Evolutionary conservation across 2,329 filamentous ascomycete species (phyloP).

Genomic region (Epicoccum nigrum): DNA sequence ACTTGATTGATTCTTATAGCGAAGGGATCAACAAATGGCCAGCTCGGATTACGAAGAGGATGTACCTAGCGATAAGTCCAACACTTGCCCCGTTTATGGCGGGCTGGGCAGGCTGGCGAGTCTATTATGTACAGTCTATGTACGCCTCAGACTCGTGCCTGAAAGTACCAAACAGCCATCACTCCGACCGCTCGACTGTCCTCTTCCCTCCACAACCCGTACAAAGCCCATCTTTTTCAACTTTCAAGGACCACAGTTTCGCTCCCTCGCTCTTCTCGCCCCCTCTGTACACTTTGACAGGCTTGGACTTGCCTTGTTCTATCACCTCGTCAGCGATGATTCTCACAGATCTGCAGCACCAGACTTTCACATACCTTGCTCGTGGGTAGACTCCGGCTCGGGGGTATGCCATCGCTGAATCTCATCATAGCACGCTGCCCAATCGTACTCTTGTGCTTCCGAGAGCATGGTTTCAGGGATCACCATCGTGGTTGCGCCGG

Average conservation of each 20-base stretch:
- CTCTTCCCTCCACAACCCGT: slow-evolving; percentile 12
- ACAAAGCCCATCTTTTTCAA: slow-evolving; percentile 8
- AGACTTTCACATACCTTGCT: slow-evolving; percentile 2
- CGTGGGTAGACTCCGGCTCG: slow-evolving; percentile 4
- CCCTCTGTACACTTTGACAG: slow-evolving; percentile 5
- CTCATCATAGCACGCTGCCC: slow-evolving; percentile 19
- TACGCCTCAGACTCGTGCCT: too few relatives aligned
- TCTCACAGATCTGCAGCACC: background rate
- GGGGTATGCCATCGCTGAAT: slow-evolving; percentile 12
- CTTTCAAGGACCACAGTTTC: slow-evolving; percentile 12
- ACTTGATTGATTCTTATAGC: too few relatives aligned
- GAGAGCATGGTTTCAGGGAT: slow-evolving; percentile 22
- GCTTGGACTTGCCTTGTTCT: slow-evolving; percentile 1
- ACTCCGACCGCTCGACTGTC: background rate
- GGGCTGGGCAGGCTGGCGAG: too few relatives aligned
- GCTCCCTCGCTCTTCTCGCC: slow-evolving; percentile 1
- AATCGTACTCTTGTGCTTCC: slow-evolving; percentile 27
- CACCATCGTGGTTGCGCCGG: slow-evolving; percentile 26
- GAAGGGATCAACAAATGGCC: too few relatives aligned
- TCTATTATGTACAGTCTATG: too few relatives aligned
- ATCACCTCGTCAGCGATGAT: background rate
- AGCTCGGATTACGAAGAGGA: too few relatives aligned
- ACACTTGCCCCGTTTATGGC: too few relatives aligned
- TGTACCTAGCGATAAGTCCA: too few relatives aligned
- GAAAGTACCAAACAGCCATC: background rate